phyloP scores from a whole-genome alignment of 371 early-diverging fungal species.

The Caulochytrium protostelioides region DNA sequence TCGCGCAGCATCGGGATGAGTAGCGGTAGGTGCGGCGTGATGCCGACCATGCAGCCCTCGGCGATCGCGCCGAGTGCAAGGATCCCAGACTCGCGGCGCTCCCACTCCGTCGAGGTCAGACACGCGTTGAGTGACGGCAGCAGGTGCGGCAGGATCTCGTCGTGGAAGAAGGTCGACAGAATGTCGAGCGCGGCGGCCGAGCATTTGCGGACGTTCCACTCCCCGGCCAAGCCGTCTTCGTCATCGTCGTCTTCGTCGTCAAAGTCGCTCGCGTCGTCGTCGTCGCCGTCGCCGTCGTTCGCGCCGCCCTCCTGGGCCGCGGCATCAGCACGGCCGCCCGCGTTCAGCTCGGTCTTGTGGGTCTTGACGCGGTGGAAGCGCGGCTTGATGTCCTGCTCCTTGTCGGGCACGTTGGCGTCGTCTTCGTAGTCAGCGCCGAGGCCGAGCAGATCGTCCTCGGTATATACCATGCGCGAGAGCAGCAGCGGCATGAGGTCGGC shows the following conservation, averaged over 20 bases:
- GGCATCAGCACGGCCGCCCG: slow-evolving; percentile 10
- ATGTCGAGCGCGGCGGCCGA: slow-evolving; percentile 87
- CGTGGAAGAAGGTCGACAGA: slow-evolving; percentile 61
- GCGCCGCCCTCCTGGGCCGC: neutral
- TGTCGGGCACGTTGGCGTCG: slow-evolving; percentile 57
- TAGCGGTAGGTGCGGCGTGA: slow-evolving; percentile 65
- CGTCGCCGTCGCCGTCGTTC: slow-evolving; percentile 14
- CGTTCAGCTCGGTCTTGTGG: slow-evolving; percentile 41
- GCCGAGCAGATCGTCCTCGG: slow-evolving; percentile 60
- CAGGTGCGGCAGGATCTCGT: slow-evolving; percentile 50
- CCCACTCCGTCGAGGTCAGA: slow-evolving; percentile 65
- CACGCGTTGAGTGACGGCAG: slow-evolving; percentile 66
- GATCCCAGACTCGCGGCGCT: slow-evolving; percentile 76
- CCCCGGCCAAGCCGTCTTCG: slow-evolving; percentile 63
- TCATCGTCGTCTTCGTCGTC: slow-evolving; percentile 67
- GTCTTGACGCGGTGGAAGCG: slow-evolving; percentile 63
- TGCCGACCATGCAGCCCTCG: slow-evolving; percentile 71
- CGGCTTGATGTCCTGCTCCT: slow-evolving; percentile 75
- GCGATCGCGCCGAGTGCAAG: slow-evolving; percentile 91
- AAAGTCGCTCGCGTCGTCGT: slow-evolving; percentile 59
- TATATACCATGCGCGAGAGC: slow-evolving; percentile 82
- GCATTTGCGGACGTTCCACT: slow-evolving; percentile 95
- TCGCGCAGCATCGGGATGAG: slow-evolving; percentile 62
- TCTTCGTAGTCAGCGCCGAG: slow-evolving; percentile 41
- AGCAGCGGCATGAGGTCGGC: slow-evolving; percentile 59